A percentile compares a stretch with the other conserved stretches of the same genome.
Evolutionary conservation across 1,284 basidiomycete genomes (phyloP).

Genomic region (Agaricales sp.): DNA sequence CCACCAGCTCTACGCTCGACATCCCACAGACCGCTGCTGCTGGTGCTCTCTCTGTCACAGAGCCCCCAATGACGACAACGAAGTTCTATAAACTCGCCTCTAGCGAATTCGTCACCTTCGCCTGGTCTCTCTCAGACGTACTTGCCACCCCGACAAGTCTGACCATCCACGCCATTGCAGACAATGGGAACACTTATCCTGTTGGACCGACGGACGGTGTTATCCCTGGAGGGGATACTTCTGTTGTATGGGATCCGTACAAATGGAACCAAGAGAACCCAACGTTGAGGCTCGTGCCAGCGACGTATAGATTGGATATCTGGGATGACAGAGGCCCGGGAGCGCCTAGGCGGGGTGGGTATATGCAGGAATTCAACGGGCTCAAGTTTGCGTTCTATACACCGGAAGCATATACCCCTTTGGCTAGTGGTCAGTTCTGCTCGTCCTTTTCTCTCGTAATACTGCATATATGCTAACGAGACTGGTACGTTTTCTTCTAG

Average conservation of each 20-base stretch:
- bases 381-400: conserved; percentile 82
- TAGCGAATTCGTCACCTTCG: conserved; percentile 72
- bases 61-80: conserved; percentile 70
- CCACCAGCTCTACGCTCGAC: not conserved
- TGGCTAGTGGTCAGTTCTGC: conserved; percentile 46
- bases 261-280: conserved; percentile 63
- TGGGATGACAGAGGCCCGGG: conserved; percentile 70
- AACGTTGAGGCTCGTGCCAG: conserved; percentile 59
- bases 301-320: conserved; percentile 69
- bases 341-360: conserved; percentile 50
- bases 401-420: conserved; percentile 66
- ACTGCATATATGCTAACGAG: conserved; percentile 6
- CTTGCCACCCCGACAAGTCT: conserved; percentile 58
- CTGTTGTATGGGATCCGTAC: conserved; percentile 76
- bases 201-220: conserved; percentile 72
- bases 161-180: conserved; percentile 75
- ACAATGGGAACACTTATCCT: conserved; percentile 82
- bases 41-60: conserved; percentile 62
- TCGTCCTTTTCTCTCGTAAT: conserved; percentile 8
- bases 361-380: conserved; percentile 58
- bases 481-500: conserved; percentile 23
- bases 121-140: conserved; percentile 82
- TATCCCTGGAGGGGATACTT: conserved; percentile 60
- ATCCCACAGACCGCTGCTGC: conserved; percentile 51
- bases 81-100: conserved; percentile 87